These are phyloP conservation scores for Inonotus hispidus DNA, from an alignment of 1,284 basidiomycete species.

Conservation along the genomic window DNA sequence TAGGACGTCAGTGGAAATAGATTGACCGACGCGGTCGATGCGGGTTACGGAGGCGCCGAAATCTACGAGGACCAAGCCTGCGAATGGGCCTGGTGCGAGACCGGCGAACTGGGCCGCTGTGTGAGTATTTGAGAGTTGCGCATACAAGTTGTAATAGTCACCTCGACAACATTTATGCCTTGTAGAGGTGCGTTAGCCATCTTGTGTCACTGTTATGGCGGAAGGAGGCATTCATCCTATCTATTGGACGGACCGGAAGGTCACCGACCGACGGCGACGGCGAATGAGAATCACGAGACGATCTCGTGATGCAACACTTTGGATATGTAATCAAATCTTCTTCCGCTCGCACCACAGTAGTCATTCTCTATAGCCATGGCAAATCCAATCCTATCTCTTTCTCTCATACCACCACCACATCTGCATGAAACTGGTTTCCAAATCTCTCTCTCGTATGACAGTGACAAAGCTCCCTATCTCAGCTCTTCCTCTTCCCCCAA, in stretches of 20 bases:
- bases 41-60: slow-evolving; percentile 77
- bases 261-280: too few relatives aligned
- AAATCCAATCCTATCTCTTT: not conserved
- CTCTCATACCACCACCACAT: not conserved
- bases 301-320: not conserved
- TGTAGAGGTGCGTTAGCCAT: slow-evolving; percentile 4
- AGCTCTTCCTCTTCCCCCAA: slow-evolving; percentile 58
- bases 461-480: slow-evolving; percentile 41
- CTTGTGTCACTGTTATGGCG: too few relatives aligned
- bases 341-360: not conserved
- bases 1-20: slow-evolving; percentile 44
- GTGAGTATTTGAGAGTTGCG: not conserved
- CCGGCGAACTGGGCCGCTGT: slow-evolving; percentile 61
- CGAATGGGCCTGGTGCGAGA: slow-evolving; percentile 78
- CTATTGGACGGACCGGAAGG: too few relatives aligned
- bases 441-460: slow-evolving; percentile 1
- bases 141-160: not conserved
- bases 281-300: not conserved
- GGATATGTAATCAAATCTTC: too few relatives aligned
- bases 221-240: too few relatives aligned
- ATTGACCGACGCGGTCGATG: slow-evolving; percentile 54
- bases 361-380: not conserved
- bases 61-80: slow-evolving; percentile 77
- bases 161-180: slow-evolving; percentile 13
- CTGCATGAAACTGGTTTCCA: not conserved